Evolutionary conservation across 1,139 yeast genomes (phyloP).

Genomic region (Saccharomyces hybrid): DNA sequence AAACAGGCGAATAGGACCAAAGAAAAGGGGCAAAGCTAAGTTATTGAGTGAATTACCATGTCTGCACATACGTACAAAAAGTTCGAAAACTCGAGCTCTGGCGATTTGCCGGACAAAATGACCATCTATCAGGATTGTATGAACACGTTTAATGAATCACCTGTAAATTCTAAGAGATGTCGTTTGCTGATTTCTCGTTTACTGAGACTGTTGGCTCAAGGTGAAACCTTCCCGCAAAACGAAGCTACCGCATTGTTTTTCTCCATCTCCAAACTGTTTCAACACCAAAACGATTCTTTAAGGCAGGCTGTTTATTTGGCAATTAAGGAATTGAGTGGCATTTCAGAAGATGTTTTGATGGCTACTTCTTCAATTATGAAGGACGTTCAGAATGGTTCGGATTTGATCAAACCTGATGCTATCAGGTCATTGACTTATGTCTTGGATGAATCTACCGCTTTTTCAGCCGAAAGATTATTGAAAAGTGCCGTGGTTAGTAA

Average conservation of each 20-base stretch:
- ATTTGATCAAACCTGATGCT: constrained; percentile 87
- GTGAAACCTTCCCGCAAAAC: constrained; percentile 78
- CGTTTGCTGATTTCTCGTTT: constrained; percentile 59
- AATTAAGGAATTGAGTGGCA: constrained; percentile 77
- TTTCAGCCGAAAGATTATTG: constrained; percentile 88
- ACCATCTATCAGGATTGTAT: constrained; percentile 94
- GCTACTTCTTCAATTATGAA: constrained; percentile 97
- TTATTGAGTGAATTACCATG: constrained; percentile 36
- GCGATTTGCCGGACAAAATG: constrained; percentile 82
- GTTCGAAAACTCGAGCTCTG: constrained; percentile 67
- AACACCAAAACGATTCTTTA: constrained; percentile 82
- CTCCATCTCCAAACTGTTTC: constrained; percentile 89
- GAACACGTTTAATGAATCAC: constrained; percentile 87
- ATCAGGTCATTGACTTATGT: constrained; percentile 86
- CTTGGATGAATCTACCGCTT: constrained; percentile 86
- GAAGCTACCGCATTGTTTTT: constrained; percentile 93
- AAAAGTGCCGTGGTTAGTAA: constrained; percentile 89
- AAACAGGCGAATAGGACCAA: neutral
- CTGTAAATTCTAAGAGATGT: constrained; percentile 82
- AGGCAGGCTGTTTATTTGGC: constrained; percentile 93
- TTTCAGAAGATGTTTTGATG: constrained; percentile 91
- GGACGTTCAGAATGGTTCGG: constrained; percentile 87
- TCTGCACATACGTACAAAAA: constrained; percentile 78
- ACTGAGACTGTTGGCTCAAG: constrained; percentile 65
- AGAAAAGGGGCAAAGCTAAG: neutral